Conservation (phyloP, 2,329 filamentous ascomycete species). For the Beauveria sp. region DNA sequence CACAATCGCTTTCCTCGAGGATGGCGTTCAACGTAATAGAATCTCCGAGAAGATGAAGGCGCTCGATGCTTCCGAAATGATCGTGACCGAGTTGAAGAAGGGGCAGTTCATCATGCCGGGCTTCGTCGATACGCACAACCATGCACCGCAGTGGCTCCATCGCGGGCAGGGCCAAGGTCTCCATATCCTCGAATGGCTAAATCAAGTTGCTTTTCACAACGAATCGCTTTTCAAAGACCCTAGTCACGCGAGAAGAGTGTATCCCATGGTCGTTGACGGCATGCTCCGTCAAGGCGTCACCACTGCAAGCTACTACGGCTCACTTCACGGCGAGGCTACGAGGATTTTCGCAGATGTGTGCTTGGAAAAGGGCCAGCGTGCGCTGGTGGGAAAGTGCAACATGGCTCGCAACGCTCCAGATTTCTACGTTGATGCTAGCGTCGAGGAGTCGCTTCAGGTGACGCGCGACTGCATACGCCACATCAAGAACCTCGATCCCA, state of each 20-base stretch:
- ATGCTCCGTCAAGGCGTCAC: slow-evolving; percentile 56
- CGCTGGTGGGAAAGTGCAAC: slow-evolving; percentile 55
- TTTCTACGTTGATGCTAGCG: slow-evolving; percentile 41
- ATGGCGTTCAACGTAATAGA: slow-evolving; percentile 12
- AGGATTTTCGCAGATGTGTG: slow-evolving; percentile 49
- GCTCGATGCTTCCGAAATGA: slow-evolving; percentile 6
- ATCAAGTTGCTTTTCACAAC: slow-evolving; percentile 55
- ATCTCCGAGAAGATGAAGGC: slow-evolving; percentile 13
- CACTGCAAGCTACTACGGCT: slow-evolving; percentile 54
- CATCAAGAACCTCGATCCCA: slow-evolving; percentile 37
- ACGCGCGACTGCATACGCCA: slow-evolving; percentile 43
- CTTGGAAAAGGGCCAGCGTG: slow-evolving; percentile 45
- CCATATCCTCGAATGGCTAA: slow-evolving; percentile 56
- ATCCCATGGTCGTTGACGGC: slow-evolving; percentile 44
- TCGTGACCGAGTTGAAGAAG: slow-evolving; percentile 22
- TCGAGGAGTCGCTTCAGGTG: slow-evolving; percentile 38
- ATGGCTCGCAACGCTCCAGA: slow-evolving; percentile 51
- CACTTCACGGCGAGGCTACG: slow-evolving; percentile 48
- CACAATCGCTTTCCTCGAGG: slow-evolving; percentile 19
- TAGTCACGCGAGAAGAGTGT: slow-evolving; percentile 43
- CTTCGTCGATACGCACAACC: slow-evolving; percentile 61
- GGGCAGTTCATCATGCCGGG: slow-evolving; percentile 51
- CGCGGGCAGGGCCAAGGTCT: slow-evolving; percentile 41
- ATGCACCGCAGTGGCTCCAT: slow-evolving; percentile 52
- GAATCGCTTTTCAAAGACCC: slow-evolving; percentile 53